Evolutionary conservation across 129 eudicot species (phyloP), one percentile per base, ranked within the genome.

Genomic region (Chrysanthemum seticuspe): DNA sequence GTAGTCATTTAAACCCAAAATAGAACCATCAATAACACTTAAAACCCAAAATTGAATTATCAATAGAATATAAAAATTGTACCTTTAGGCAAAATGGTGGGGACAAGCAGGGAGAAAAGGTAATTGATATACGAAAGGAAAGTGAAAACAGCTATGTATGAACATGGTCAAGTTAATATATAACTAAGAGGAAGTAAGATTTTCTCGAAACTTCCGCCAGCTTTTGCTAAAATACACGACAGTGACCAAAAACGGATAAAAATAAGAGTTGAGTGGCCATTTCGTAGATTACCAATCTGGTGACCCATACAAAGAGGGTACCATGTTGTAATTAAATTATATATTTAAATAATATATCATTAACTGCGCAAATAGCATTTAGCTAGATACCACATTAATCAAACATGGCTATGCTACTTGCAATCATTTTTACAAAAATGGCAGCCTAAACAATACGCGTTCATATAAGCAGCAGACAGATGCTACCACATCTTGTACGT

Each of bases 301-400:
- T 40, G 47, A 40, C 47, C 47, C 47, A 40, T 6, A 40, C 7
- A 40, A 40, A 40, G 47, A 40, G 47, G 2, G 47, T 40, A 40
- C 9, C 47, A 1, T 40, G 10, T 36, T 36, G 9, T 8, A 40
- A 40, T 6, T 40, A 40, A 57, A 57, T 15, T 15, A 7, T 15
- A 9, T 18, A 25, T 15, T 4, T 15, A 12, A 18, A 5, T 11
- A 18, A 57, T 7, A 16, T 56, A 57, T 8, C 10, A 18, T 57
- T 68, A 63, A 13, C 68, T 1, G 8, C 13, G 13, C 23, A 4
- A 63, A 63, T 63, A 9, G 15, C 8, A 34, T 5, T 13, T 31
- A 12, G 62, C 73, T 60, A 68, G 48, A 68, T 68, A 10, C 49
- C 73, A 52, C 59, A 27, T 51, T 14, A n/a, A 68, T 68, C 60